A percentile compares a stretch with the other conserved stretches of the same genome.
Conservation (phyloP, 208 protist genomes). For the Leptomonas seymouri region DNA sequence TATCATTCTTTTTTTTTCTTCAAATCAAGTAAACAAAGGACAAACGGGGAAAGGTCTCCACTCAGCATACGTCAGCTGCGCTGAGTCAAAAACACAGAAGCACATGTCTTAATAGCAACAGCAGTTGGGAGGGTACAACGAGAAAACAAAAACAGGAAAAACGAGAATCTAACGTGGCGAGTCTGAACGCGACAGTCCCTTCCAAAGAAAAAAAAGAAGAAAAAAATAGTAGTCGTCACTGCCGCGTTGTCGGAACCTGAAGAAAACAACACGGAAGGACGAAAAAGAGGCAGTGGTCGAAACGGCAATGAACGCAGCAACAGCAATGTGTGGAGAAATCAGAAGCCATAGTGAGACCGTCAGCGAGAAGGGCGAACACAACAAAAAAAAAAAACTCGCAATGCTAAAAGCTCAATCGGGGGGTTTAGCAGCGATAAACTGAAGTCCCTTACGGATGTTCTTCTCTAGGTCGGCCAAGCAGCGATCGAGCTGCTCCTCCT, state of each 20-base stretch:
- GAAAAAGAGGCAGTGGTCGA: neutral
- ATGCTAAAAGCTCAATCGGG: slow-evolving; percentile 2
- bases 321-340: neutral
- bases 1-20: neutral
- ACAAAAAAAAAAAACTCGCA: slow-evolving; percentile 1
- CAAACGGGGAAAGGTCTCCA: neutral
- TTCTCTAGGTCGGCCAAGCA: slow-evolving; percentile 81
- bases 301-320: neutral
- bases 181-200: too few species aligned
- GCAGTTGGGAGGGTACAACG: too few species aligned
- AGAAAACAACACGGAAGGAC: slow-evolving; percentile 12
- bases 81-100: neutral
- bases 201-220: neutral
- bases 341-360: too few species aligned
- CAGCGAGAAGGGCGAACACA: neutral
- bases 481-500: slow-evolving; percentile 77
- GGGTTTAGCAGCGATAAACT: slow-evolving; percentile 36
- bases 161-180: too few species aligned
- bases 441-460: slow-evolving; percentile 89
- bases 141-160: too few species aligned
- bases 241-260: neutral
- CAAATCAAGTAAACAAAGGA: neutral
- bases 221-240: slow-evolving; percentile 9
- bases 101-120: too few species aligned
- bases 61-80: neutral